phyloP scores from a whole-genome alignment of 108 stramenopile genomes.

The Cyclotella cryptica region DNA sequence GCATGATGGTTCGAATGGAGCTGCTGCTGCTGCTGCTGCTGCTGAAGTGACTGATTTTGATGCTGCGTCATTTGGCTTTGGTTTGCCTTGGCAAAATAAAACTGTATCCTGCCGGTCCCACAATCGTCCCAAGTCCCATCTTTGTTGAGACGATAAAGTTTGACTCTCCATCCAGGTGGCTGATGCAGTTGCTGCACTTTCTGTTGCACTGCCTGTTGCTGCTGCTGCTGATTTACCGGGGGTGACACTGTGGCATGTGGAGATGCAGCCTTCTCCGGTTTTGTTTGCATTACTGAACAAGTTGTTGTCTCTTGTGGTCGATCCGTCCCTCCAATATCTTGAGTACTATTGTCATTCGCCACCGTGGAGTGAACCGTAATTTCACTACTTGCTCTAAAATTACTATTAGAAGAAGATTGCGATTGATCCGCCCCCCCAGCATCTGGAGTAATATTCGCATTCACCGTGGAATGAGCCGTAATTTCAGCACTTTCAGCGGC shows the following conservation, averaged over 20 bases:
- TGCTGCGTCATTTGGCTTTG: neutral
- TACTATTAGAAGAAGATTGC: no score
- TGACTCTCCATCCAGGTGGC: slow-evolving; percentile 90
- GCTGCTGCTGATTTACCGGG: neutral
- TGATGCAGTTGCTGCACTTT: slow-evolving; percentile 29
- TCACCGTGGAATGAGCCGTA: no score
- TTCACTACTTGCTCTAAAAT: no score
- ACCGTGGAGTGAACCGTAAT: no score
- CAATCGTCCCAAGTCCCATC: slow-evolving; percentile 94
- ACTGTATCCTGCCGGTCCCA: slow-evolving; percentile 86
- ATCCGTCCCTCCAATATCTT: no score
- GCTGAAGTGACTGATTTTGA: neutral
- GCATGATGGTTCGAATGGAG: neutral
- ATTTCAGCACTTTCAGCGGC: no score
- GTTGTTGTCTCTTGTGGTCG: no score
- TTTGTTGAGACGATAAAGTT: slow-evolving; percentile 84
- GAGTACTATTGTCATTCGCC: no score
- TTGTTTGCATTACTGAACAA: no score
- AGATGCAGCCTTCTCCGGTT: no score
- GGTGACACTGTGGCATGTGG: neutral
- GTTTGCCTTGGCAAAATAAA: slow-evolving; percentile 54
- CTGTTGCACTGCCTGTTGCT: neutral
- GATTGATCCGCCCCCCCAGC: no score
- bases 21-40: slow-evolving; percentile 26
- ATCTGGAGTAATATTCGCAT: no score